These are phyloP conservation scores for Yarrowia sp. DNA, from an alignment of 805 yeast genomes.

Conservation along the genomic window DNA sequence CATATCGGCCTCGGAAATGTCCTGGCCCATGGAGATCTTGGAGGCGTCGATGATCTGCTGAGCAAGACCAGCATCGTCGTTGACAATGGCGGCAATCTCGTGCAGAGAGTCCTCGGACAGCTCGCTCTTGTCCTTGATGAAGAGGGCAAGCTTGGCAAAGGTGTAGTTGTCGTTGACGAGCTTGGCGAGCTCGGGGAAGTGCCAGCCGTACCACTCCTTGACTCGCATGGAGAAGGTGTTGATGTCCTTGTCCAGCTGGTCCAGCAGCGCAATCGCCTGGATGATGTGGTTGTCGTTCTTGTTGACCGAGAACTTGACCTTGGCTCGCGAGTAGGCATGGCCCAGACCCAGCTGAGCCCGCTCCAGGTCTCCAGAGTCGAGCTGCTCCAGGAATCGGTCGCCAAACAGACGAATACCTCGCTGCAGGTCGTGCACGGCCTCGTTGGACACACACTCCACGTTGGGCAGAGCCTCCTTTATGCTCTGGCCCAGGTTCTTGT, in stretches of 20 bases:
- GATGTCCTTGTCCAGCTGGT: constrained; percentile 95
- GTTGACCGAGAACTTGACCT: constrained; percentile 98
- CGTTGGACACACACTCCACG: constrained; percentile 89
- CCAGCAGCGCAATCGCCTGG: constrained; percentile 96
- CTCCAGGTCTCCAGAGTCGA: constrained; percentile 94
- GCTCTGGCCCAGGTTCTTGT: constrained; percentile 94
- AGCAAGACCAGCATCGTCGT: constrained; percentile 83
- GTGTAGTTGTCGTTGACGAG: constrained; percentile 95
- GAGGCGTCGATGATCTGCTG: constrained; percentile 94
- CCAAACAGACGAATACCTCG: constrained; percentile 95
- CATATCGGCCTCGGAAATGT: constrained; percentile 90
- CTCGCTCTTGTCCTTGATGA: constrained; percentile 90
- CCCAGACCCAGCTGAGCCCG: constrained; percentile 99
- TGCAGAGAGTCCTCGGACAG: constrained; percentile 91
- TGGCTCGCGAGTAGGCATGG: constrained; percentile 98
- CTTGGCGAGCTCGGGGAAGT: constrained; percentile 98
- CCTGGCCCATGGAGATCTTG: constrained; percentile 99
- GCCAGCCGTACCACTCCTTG: constrained; percentile 99
- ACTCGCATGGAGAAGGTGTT: constrained; percentile 99
- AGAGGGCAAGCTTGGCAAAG: constrained; percentile 86
- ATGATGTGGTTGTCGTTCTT: constrained; percentile 99
- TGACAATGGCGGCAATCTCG: constrained; percentile 86
- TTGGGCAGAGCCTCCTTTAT: constrained; percentile 89
- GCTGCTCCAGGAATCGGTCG: constrained; percentile 83
- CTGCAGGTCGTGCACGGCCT: constrained; percentile 90